Evolutionary conservation across 192 early-diverging fungal genomes (phyloP).

Genomic region (Coemansia guatemalensis): DNA sequence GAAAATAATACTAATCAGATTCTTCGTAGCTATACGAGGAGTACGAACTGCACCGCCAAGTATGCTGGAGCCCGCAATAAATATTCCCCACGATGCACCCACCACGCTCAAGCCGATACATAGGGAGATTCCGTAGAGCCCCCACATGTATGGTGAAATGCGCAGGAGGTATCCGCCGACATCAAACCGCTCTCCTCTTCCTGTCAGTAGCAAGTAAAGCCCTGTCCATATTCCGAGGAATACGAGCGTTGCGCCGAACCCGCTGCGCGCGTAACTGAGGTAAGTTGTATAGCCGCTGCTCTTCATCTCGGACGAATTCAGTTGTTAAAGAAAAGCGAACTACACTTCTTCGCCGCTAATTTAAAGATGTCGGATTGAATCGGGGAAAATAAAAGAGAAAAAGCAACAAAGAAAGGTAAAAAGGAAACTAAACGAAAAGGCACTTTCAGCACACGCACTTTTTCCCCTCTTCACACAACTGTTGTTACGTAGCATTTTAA

Average conservation of each 20-base stretch:
- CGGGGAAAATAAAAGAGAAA: too few species aligned
- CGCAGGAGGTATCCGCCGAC: constrained; percentile 76
- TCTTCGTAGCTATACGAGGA: constrained; percentile 93
- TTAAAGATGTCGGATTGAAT: too few species aligned
- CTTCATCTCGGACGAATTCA: too few species aligned
- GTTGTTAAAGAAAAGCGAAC: too few species aligned
- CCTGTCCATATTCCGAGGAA: constrained; percentile 42
- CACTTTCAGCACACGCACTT: too few species aligned
- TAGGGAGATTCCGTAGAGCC: constrained; percentile 76
- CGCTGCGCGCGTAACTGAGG: constrained; percentile 23
- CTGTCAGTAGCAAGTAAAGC: constrained; percentile 85
- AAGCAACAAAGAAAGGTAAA: too few species aligned
- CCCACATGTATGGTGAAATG: constrained; percentile 88
- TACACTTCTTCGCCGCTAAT: too few species aligned
- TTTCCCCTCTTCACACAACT: background rate
- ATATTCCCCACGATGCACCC: constrained; percentile 98
- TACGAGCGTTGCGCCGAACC: constrained; percentile 5
- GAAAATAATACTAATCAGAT: constrained; percentile 98
- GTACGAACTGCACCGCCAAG: constrained; percentile 87
- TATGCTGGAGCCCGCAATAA: constrained; percentile 85
- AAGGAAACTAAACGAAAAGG: too few species aligned
- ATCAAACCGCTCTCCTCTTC: constrained; percentile 85
- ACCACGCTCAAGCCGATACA: constrained; percentile 88
- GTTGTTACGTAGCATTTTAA: too few species aligned
- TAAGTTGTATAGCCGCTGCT: constrained; percentile 2